Evolutionary conservation across 257 asterid genomes (phyloP).

Genomic region (Lycium ferocissimum): DNA sequence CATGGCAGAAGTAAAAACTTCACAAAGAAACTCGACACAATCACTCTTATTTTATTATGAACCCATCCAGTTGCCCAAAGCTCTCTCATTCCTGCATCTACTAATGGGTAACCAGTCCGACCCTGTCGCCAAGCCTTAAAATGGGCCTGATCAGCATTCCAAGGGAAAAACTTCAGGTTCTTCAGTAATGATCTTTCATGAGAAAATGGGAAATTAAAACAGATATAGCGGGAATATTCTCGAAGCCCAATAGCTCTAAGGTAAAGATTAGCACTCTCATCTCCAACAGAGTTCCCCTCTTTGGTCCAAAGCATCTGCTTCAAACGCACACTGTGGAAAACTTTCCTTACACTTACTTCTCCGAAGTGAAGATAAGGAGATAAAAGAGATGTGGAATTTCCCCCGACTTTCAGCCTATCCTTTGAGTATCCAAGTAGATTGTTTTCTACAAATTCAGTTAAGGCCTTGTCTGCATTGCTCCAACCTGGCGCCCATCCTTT

Average conservation of each 20-base stretch:
- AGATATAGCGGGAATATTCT: constrained; percentile 88
- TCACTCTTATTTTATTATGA: constrained; percentile 80
- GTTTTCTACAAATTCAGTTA: constrained; percentile 64
- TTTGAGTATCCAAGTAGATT: constrained; percentile 72
- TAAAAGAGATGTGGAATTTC: constrained; percentile 79
- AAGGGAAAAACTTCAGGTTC: constrained; percentile 74
- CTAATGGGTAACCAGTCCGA: constrained; percentile 87
- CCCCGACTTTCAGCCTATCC: constrained; percentile 65
- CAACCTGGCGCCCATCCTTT: constrained; percentile 96
- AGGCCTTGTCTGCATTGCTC: constrained; percentile 78
- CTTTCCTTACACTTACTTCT: constrained; percentile 77
- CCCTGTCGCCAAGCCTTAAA: constrained; percentile 97
- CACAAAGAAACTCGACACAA: constrained; percentile 84
- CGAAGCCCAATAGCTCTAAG: constrained; percentile 77
- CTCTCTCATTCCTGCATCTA: constrained; percentile 97
- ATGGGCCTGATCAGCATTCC: constrained; percentile 65
- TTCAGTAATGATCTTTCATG: constrained; percentile 73
- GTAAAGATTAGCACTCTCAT: constrained; percentile 61
- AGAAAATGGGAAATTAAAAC: constrained; percentile 88
- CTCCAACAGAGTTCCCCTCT: constrained; percentile 60
- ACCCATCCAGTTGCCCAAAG: constrained; percentile 99
- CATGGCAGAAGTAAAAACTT: constrained; percentile 88
- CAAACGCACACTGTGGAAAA: constrained; percentile 59
- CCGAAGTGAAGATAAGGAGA: constrained; percentile 92
- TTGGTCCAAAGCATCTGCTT: constrained; percentile 74